These are phyloP conservation scores for Myxozyma geophila DNA, from an alignment of 805 yeast species.

Conservation along the genomic window DNA sequence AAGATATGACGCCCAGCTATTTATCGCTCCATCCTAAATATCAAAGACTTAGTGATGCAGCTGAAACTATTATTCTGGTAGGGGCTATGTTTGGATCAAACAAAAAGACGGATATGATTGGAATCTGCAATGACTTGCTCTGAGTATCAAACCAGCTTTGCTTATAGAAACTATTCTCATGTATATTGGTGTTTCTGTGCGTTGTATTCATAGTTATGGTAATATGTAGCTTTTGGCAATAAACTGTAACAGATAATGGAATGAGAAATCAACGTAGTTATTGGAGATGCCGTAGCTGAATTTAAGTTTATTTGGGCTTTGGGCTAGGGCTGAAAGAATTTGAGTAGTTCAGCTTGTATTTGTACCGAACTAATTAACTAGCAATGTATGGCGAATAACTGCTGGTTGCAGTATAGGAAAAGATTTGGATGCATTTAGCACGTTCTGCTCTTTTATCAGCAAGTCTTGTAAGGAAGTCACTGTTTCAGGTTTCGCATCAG, in stretches of 20 bases:
- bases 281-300: too few species aligned
- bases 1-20: not conserved
- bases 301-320: not conserved
- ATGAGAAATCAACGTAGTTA: too few species aligned
- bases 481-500: not conserved
- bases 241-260: too few species aligned
- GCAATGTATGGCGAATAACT: not conserved
- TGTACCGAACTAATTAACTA: not conserved
- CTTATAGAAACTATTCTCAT: too few species aligned
- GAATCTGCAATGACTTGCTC: too few species aligned
- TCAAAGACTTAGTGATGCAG: not conserved
- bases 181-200: too few species aligned
- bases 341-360: not conserved
- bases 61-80: not conserved
- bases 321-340: slow-evolving; percentile 16
- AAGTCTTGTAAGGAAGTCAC: not conserved
- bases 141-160: too few species aligned
- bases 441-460: not conserved
- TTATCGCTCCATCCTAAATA: not conserved
- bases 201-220: too few species aligned
- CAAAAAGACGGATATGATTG: not conserved
- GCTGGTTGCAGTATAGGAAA: not conserved
- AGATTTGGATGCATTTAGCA: slow-evolving; percentile 2
- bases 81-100: slow-evolving; percentile 12
- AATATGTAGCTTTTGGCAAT: too few species aligned